Base-by-base conservation (phyloP, 371 early-diverging fungal species). In the Saksenaea vasiformis region DNA sequence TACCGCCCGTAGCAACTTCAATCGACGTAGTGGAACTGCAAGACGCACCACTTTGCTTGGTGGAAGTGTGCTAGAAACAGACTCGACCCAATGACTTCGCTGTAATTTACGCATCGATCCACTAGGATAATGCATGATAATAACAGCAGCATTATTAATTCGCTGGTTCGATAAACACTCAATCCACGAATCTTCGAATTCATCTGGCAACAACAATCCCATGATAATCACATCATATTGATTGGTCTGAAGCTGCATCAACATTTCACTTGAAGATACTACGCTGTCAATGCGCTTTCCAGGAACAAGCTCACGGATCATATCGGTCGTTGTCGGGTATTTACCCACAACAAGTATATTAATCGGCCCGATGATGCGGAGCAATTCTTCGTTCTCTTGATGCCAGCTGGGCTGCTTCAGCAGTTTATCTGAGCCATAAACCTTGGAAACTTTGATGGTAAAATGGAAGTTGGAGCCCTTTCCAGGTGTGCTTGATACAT, bases 381-480 rank as follows among this genome's bases (percentile, higher is more conserved):
- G 15, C 0, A 77, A 58, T 9, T 28, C 27, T 3, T 58, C 58
- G 13, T 59, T 58, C 1, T 72, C 75, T n/a, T 71, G 56, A 51
- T 31, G 55, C 27, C 74, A 69, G 7, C 69, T 71, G 1, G 37
- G 14, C 36, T 75, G 70, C 26, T 66, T 19, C 7, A 58, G 35
- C n/a, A 47, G 51, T 22, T 70, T 68, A 7, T 34, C 56, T n/a
- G 71, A 74, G 22, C 76, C 56, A 11, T 70, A 69, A 7, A 75
- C 77, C 14, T 61, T 77, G 8, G 77, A 69, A 0, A 84, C 58
- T 11, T 69, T 71, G n/a, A 82, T 73, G 5, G 74, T 71, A 54
- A 86, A 86, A 17, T 72, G 80, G 57, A 87, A 87, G 5, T 84
- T 80, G 22, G 86, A 80, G 0, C 88, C 88, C 24, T 78, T 60